Conservation (phyloP, 495 filamentous ascomycete genomes). For the Podospora conica region DNA sequence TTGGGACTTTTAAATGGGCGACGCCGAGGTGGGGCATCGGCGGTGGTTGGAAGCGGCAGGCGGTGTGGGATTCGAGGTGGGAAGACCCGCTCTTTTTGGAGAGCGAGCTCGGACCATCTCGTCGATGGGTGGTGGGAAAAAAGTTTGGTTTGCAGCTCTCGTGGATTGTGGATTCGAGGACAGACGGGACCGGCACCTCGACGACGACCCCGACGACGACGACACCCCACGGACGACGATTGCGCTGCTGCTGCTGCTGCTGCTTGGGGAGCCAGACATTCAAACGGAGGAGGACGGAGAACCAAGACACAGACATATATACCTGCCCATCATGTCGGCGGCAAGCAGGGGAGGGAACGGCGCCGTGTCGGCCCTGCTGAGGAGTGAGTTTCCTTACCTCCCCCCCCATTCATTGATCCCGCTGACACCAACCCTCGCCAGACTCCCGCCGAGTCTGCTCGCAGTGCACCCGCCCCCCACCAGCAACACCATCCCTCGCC, state of each 20-base stretch:
- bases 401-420: neutral
- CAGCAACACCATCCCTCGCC: slow-evolving; percentile 1
- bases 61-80: slow-evolving; percentile 5
- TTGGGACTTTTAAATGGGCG: slow-evolving; percentile 5
- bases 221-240: neutral
- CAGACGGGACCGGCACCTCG: neutral
- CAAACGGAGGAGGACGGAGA: neutral
- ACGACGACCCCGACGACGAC: neutral
- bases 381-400: slow-evolving; percentile 25
- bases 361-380: slow-evolving; percentile 36
- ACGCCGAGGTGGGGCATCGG: neutral
- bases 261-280: neutral
- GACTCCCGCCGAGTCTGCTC: slow-evolving; percentile 17
- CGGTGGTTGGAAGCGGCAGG: neutral
- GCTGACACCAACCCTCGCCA: neutral
- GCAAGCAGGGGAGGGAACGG: slow-evolving; percentile 42
- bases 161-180: neutral
- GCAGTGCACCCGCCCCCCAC: slow-evolving; percentile 13
- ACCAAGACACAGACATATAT: neutral
- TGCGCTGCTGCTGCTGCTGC: neutral
- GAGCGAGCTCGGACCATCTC: neutral
- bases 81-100: neutral
- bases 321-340: slow-evolving; percentile 39
- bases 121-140: neutral
- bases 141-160: neutral